Base-by-base conservation (phyloP, 257 asterid genomes). In the Datura wrightii region DNA sequence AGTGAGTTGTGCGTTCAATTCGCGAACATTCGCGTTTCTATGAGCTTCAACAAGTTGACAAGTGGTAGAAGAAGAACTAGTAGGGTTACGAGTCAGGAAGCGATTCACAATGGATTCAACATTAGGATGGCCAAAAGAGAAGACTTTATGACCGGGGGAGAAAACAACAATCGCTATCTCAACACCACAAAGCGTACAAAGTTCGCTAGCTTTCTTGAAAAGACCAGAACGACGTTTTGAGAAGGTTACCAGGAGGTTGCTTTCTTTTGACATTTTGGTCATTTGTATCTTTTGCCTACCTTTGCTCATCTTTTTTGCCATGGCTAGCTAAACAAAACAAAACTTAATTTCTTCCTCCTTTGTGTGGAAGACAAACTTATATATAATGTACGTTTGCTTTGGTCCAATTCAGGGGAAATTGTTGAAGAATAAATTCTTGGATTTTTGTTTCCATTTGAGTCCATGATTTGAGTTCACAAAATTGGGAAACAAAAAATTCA, bases 141-240 rank as follows among this genome's bases (percentile, higher is more conserved):
- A 91, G 2, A 84, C 92, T 14, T 86, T 91, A 15, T 87, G 87
- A 10, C 90, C 91, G 0, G 90, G 91, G 1, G 92, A 91, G 44
- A 89, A 91, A 18, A 90, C 86, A 6, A 91, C 19, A 5, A 90
- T 89, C 24, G 87, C 87, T 1, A 89, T 82, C 24, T 91, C 91
- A 4, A 86, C 91, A 31, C 89, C 90, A 8, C 91, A 87, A 0
- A 86, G 88, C 1, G 88, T 85, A 44, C 90, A 82, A 14, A 90
- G 90, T 31, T 89, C 92, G 13, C 89, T 87, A 0, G 89, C 92
- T 63, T 87, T 91, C 59, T 90, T 90, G 84, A 91, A 91, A 16
- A 90, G 88, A 2, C 91, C 92, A 6, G 92, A 84, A 4, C 90
- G 91, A 0, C 92, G 89, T 85, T 91, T 91, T 0, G 94, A 91